Conservation (phyloP, 2,329 filamentous ascomycete genomes). For the Colletotrichum magnum region DNA sequence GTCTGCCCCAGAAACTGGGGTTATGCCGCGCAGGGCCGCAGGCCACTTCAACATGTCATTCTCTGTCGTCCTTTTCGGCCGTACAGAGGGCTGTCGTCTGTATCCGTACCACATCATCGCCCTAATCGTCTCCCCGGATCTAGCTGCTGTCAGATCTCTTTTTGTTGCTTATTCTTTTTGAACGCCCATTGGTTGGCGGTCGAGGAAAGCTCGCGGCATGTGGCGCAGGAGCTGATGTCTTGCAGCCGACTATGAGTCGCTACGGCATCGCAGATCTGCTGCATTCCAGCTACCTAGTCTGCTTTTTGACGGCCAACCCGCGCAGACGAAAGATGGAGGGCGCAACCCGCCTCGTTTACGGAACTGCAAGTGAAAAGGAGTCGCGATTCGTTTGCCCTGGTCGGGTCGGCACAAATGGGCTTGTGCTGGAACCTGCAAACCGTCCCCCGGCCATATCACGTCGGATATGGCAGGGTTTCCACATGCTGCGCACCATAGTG, state of each 20-base stretch:
- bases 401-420: conserved; percentile 26
- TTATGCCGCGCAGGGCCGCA: conserved; percentile 9
- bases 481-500: conserved; percentile 36
- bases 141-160: conserved; percentile 20
- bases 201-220: neutral
- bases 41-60: conserved; percentile 23
- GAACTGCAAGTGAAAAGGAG: conserved; percentile 35
- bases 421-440: conserved; percentile 27
- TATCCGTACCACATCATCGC: conserved; percentile 39
- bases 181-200: neutral
- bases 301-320: neutral
- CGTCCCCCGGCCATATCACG: conserved; percentile 34
- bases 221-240: neutral
- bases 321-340: conserved; percentile 2
- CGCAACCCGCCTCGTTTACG: conserved; percentile 2
- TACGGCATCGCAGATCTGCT: neutral
- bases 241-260: neutral
- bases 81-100: conserved; percentile 29
- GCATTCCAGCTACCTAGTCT: neutral
- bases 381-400: conserved; percentile 25
- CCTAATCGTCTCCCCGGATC: conserved; percentile 22
- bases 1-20: conserved; percentile 25
- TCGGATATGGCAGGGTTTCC: conserved; percentile 36
- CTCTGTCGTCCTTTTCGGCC: conserved; percentile 8
- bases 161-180: conserved; percentile 4